Percentiles rank a stretch among this genome's conserved stretches.
These are phyloP conservation scores for Fraxinus floribunda DNA, from an alignment of 305 asterid species.

Conservation along the genomic window DNA sequence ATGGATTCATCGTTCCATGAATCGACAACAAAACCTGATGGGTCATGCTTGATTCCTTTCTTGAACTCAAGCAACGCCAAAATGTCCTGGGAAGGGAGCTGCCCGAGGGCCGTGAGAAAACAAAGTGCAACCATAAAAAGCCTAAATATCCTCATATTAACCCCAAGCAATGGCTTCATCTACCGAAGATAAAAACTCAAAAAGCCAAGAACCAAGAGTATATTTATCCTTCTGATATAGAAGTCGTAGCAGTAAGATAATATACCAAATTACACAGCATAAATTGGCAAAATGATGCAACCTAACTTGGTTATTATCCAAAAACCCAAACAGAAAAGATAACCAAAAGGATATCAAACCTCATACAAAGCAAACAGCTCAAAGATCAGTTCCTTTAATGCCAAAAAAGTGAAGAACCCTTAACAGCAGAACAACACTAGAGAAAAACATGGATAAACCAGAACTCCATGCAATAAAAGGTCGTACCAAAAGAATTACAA, in stretches of 20 bases:
- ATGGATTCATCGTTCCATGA: constrained; percentile 97
- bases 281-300: constrained; percentile 16
- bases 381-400: neutral
- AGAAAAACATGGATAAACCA: neutral
- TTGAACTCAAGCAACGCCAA: constrained; percentile 75
- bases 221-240: neutral
- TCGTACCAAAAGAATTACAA: neutral
- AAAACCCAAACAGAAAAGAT: constrained; percentile 11
- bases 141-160: constrained; percentile 58
- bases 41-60: constrained; percentile 89
- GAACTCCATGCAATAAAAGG: neutral
- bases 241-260: constrained; percentile 23
- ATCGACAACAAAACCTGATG: constrained; percentile 75
- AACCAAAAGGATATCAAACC: constrained; percentile 15
- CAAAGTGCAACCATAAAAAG: constrained; percentile 46
- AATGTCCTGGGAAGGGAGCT: constrained; percentile 92
- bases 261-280: constrained; percentile 24
- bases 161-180: constrained; percentile 23
- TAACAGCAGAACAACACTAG: constrained; percentile 14
- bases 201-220: constrained; percentile 14
- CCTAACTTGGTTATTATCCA: constrained; percentile 16
- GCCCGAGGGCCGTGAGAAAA: constrained; percentile 54
- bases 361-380: constrained; percentile 1
- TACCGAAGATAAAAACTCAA: neutral
- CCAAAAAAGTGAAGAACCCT: constrained; percentile 4